Evolutionary conservation across 2,329 filamentous ascomycete genomes (phyloP).

Genomic region (Penicillium sp.): DNA sequence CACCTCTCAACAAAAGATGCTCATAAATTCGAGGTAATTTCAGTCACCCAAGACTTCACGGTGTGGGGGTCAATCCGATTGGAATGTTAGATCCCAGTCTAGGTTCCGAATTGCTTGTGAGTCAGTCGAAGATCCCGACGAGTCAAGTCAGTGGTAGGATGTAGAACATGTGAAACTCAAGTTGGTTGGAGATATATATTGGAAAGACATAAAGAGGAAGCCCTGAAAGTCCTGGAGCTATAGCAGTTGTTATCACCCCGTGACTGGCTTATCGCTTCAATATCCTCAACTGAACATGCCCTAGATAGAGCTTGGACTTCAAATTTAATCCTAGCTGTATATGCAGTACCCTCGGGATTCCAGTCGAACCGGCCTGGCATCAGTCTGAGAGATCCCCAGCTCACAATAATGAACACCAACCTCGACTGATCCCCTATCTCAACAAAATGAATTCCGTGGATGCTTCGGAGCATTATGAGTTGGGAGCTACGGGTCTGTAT

Average conservation of each 20-base stretch:
- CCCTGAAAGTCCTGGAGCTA: not conserved
- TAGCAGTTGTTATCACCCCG: conserved; percentile 9
- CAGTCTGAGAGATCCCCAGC: not conserved
- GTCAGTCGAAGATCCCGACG: not conserved
- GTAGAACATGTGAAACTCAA: not conserved
- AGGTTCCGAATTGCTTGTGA: not conserved
- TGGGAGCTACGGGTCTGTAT: conserved; percentile 45
- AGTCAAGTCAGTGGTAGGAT: too few species aligned
- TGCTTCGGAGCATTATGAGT: conserved; percentile 57
- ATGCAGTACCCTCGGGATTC: not conserved
- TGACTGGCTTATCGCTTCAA: conserved; percentile 12
- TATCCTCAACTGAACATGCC: not conserved
- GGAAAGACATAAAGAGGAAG: not conserved
- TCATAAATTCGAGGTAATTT: conserved; percentile 8
- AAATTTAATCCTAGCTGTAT: not conserved
- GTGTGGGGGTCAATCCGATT: not conserved
- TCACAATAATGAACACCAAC: conserved; percentile 20
- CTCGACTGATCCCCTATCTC: conserved; percentile 7
- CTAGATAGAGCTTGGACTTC: not conserved
- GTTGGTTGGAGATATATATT: not conserved
- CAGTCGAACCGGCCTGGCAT: not conserved
- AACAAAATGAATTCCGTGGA: conserved; percentile 65
- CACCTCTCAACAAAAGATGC: conserved; percentile 3
- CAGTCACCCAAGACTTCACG: not conserved
- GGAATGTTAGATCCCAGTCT: not conserved